Base-by-base conservation (phyloP, 176 grass and related monocot genomes). In the Triticum timopheevii region DNA sequence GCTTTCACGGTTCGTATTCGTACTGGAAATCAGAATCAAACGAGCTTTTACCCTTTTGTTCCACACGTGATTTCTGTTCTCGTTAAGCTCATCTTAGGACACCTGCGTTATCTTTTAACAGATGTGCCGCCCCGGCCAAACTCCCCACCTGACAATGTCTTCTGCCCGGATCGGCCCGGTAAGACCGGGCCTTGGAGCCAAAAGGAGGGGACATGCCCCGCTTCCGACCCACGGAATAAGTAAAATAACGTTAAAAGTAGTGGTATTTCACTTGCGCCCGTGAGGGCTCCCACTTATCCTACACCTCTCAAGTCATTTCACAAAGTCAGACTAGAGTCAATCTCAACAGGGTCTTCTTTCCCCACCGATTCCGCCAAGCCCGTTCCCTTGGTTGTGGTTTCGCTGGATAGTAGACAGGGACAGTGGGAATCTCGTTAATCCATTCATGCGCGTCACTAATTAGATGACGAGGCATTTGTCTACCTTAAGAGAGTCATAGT, bases 401-500 rank as follows among this genome's bases (percentile, higher is more conserved):
- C 33, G 8, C 67, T 80, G 42, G 76, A 80, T 84, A 75, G 82
- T 89, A 89, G 76, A 85, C 17, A 61, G 23, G 83, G 61, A 76
- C 8, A 62, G 47, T 87, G 89, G 66, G 65, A 87, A 83, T 87
- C 78, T 86, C 38, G 40, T 94, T 92, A 94, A 92, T 94, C 78
- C 66, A 95, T 92, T 92, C 90, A 92, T 86, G 87, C 33, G 63
- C 40, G 25, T 90, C 90, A 95, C 88, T 90, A 92, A 95, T 95
- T 90, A 88, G 87, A 89, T 88, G 88, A 80, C 84, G 71, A 91
- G 80, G 89, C 80, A 91, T 91, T 94, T 94, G 90, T 87, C 90
- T 94, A 92, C 87, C 73, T 52, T 52, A 95, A 95, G 87, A 92
- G 90, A 90, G 93, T 95, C 93, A 95, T 92, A 95, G 90, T 95